Evolutionary conservation across 2,329 filamentous ascomycete genomes (phyloP).

Genomic region (Pseudocercospora fuligena): DNA sequence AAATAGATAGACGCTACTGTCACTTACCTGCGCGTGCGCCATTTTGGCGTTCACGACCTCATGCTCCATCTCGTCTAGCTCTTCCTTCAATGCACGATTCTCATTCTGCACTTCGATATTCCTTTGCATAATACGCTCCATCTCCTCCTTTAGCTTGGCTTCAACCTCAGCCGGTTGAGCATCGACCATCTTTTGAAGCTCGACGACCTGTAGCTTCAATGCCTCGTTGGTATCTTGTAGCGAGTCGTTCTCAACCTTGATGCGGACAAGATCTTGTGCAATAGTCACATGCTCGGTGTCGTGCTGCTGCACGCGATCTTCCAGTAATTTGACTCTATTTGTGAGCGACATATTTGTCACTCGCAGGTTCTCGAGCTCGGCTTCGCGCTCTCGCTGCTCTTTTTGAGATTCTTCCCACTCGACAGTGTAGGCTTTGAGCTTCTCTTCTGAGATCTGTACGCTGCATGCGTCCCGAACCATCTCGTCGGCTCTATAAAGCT

Average conservation of each 20-base stretch:
- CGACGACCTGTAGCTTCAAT: constrained; percentile 80
- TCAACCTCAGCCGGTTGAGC: constrained; percentile 90
- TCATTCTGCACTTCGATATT: constrained; percentile 94
- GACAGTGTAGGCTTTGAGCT: constrained; percentile 75
- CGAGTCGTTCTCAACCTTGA: constrained; percentile 92
- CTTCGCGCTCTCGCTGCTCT: constrained; percentile 79
- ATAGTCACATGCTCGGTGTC: constrained; percentile 90
- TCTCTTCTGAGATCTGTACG: constrained; percentile 80
- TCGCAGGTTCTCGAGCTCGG: constrained; percentile 76
- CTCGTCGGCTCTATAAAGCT: constrained; percentile 92
- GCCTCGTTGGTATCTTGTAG: constrained; percentile 88
- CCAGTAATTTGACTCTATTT: constrained; percentile 79
- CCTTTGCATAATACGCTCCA: constrained; percentile 88
- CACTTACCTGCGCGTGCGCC: constrained; percentile 87
- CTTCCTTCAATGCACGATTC: constrained; percentile 85
- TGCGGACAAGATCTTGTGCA: constrained; percentile 86
- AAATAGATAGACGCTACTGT: background rate
- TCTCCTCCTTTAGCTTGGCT: constrained; percentile 74
- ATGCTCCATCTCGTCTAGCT: constrained; percentile 89
- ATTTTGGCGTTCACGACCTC: constrained; percentile 92
- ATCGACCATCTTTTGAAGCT: constrained; percentile 85
- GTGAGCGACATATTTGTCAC: constrained; percentile 69
- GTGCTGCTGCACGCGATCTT: constrained; percentile 84
- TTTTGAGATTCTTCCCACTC: constrained; percentile 94
- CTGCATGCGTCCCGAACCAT: constrained; percentile 91